These are phyloP conservation scores for Carpediemonas membranifera DNA, from an alignment of 78 protist species.

Conservation along the genomic window DNA sequence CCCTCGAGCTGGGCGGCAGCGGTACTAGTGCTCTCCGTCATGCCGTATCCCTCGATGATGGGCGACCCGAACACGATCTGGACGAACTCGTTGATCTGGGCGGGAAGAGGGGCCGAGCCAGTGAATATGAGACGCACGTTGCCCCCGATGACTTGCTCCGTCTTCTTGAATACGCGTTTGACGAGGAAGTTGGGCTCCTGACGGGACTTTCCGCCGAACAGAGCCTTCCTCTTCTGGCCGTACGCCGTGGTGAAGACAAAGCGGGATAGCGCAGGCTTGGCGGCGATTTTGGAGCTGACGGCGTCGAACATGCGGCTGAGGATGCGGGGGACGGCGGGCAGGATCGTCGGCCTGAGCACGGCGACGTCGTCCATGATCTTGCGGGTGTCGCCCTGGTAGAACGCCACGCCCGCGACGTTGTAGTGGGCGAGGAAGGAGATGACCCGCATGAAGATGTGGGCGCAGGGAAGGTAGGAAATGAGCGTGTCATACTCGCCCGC, in stretches of 20 bases:
- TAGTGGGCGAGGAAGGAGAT: not conserved
- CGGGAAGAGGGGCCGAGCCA: not conserved
- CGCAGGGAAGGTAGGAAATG: not conserved
- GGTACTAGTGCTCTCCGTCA: not conserved
- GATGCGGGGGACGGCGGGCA: constrained; percentile 21
- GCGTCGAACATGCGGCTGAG: not conserved
- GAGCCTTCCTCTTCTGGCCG: not conserved
- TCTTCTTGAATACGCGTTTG: not conserved
- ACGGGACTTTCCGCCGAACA: no score
- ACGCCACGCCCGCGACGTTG: not conserved
- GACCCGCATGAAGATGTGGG: not conserved
- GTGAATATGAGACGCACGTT: not conserved
- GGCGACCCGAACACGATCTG: not conserved
- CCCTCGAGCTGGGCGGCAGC: not conserved
- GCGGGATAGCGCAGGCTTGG: not conserved
- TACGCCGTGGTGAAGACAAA: not conserved
- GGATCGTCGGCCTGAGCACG: constrained; percentile 4
- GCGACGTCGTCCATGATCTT: constrained; percentile 6
- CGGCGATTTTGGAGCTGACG: not conserved
- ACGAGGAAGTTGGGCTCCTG: no score
- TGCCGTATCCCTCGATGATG: constrained; percentile 1
- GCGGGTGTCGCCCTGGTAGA: no score
- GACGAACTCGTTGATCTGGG: constrained; percentile 1
- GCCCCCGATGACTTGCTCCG: not conserved
- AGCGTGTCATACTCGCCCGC: not conserved